Evolutionary conservation across 1,139 yeast species (phyloP).

Genomic region (Saccharomyces hybrid): DNA sequence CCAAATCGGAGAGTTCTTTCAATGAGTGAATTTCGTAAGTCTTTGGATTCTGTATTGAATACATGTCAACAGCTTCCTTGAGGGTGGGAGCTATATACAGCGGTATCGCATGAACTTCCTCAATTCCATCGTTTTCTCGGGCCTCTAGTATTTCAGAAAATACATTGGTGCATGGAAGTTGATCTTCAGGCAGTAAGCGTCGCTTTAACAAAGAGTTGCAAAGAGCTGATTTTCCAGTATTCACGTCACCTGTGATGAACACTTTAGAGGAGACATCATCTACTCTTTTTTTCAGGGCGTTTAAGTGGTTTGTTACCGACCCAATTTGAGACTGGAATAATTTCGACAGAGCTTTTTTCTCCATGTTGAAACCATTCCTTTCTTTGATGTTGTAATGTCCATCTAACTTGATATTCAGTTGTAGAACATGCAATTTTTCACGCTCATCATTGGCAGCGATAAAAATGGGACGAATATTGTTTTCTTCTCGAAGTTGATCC

Average conservation of each 20-base stretch:
- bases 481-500: constrained; percentile 21
- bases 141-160: constrained; percentile 93
- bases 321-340: constrained; percentile 24
- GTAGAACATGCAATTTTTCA: constrained; percentile 19
- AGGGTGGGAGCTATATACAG: constrained; percentile 38
- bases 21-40: constrained; percentile 55
- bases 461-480: constrained; percentile 25
- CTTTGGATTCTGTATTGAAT: constrained; percentile 53
- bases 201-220: constrained; percentile 84
- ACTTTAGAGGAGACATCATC: constrained; percentile 92
- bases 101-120: constrained; percentile 91
- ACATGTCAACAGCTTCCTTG: constrained; percentile 31
- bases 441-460: constrained; percentile 10
- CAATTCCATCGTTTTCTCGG: constrained; percentile 61
- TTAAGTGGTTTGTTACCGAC: constrained; percentile 53
- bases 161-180: constrained; percentile 94
- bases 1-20: constrained; percentile 57
- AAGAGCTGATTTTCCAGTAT: constrained; percentile 93
- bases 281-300: constrained; percentile 71
- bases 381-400: constrained; percentile 17
- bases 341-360: constrained; percentile 24
- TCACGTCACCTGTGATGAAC: constrained; percentile 91
- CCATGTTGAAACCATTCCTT: constrained; percentile 16
- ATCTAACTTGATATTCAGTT: constrained; percentile 26
- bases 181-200: constrained; percentile 83